Evolutionary conservation across 805 yeast genomes (phyloP).

Genomic region (Blastobotrys robertii): DNA sequence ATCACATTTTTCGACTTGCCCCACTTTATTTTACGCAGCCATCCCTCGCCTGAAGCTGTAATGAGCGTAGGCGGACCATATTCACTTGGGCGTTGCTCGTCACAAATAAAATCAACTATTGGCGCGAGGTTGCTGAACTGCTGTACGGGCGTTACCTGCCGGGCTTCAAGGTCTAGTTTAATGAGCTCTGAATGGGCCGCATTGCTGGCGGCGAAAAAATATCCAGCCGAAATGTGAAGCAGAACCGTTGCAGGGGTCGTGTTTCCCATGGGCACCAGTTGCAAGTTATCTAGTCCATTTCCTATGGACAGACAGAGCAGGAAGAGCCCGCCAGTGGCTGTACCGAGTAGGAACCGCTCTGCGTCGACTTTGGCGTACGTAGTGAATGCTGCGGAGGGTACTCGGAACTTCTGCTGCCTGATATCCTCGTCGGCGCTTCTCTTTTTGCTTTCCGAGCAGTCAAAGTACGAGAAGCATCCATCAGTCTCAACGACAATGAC

Average conservation of each 20-base stretch:
- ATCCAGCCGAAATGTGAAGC: conserved; percentile 8
- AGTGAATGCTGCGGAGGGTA: no score
- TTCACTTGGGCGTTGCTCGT: not conserved
- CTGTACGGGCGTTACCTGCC: not conserved
- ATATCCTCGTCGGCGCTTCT: not conserved
- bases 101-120: conserved; percentile 3
- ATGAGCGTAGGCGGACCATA: conserved; percentile 1
- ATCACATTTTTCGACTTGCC: conserved; percentile 1
- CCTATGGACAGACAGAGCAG: not conserved
- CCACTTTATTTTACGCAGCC: conserved; percentile 1
- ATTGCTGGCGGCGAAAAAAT: conserved; percentile 10
- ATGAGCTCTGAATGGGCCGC: conserved; percentile 3
- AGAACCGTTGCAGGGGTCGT: conserved; percentile 5
- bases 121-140: conserved; percentile 9
- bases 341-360: no score
- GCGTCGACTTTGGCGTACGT: no score
- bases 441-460: no score
- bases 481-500: no score
- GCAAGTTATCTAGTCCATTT: not conserved
- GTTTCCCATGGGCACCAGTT: conserved; percentile 3
- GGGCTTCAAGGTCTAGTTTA: conserved; percentile 1
- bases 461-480: no score
- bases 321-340: not conserved
- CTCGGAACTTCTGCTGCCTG: not conserved
- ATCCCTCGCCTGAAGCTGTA: conserved; percentile 5